A percentile compares a stretch with the other conserved stretches of the same genome.
These are phyloP conservation scores for Blastocystis sp. DNA, from an alignment of 352 stramenopile genomes.

Conservation along the genomic window DNA sequence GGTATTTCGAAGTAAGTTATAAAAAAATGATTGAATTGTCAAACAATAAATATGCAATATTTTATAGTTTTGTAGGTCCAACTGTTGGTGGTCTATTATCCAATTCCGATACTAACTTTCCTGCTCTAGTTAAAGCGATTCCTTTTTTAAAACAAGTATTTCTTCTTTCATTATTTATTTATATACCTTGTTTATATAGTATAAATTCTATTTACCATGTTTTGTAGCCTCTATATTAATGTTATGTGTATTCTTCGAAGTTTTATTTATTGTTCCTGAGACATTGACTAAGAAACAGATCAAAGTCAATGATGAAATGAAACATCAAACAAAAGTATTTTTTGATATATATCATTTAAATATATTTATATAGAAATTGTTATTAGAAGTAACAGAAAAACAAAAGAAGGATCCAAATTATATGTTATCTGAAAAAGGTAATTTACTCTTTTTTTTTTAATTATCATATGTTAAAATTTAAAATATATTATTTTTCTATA, in stretches of 20 bases:
- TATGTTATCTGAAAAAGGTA: conserved; percentile 10
- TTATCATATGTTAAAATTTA: too few relatives aligned
- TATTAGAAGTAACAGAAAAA: conserved; percentile 4
- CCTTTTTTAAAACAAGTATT: conserved; percentile 9
- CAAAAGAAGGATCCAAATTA: conserved; percentile 6
- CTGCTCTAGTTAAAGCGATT: conserved; percentile 1
- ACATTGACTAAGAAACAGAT: conserved; percentile 35
- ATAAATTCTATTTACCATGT: conserved; percentile 32
- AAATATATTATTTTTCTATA: too few relatives aligned
- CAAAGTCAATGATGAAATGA: conserved; percentile 10
- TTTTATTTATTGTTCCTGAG: conserved; percentile 27
- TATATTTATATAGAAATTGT: conserved; percentile 3
- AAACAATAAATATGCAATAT: too few relatives aligned
- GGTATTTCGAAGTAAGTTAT: conserved; percentile 17
- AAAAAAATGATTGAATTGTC: too few relatives aligned
- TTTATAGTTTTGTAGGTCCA: conserved; percentile 17
- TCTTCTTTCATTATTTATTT: too few relatives aligned
- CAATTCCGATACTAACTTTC: conserved; percentile 28
- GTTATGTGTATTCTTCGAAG: conserved; percentile 1
- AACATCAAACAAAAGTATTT: neutral
- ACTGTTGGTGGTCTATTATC: conserved; percentile 20
- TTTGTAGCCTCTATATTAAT: conserved; percentile 20
- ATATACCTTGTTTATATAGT: neutral
- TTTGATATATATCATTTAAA: neutral
- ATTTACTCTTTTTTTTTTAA: too few relatives aligned